These are phyloP conservation scores for Kwoniella botswanensis DNA, from an alignment of 768 basidiomycete genomes.

Conservation along the genomic window DNA sequence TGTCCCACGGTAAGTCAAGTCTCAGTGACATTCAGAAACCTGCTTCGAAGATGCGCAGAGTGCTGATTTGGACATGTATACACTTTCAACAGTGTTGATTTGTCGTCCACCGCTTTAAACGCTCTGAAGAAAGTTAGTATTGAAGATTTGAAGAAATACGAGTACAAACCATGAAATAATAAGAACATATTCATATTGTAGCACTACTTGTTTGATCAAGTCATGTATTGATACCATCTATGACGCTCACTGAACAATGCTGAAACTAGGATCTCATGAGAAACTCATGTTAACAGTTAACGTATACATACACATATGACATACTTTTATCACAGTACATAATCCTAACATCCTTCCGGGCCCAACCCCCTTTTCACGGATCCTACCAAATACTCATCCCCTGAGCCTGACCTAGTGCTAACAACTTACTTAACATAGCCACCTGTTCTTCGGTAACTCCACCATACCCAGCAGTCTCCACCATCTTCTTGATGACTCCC, in stretches of 20 bases:
- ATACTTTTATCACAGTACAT: too few relatives aligned
- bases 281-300: too few relatives aligned
- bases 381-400: slow-evolving; percentile 26
- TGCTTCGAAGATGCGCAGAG: background rate
- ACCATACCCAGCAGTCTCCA: slow-evolving; percentile 34
- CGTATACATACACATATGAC: too few relatives aligned
- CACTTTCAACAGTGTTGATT: slow-evolving; percentile 41
- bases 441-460: slow-evolving; percentile 34
- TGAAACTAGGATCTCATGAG: too few relatives aligned
- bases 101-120: slow-evolving; percentile 45
- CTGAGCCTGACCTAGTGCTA: slow-evolving; percentile 28
- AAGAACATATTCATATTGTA: background rate
- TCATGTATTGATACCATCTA: too few relatives aligned
- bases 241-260: background rate
- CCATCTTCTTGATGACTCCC: slow-evolving; percentile 36
- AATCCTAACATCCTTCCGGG: too few relatives aligned
- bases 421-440: slow-evolving; percentile 27
- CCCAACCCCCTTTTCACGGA: too few relatives aligned
- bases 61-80: slow-evolving; percentile 6
- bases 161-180: slow-evolving; percentile 20
- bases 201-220: slow-evolving; percentile 1
- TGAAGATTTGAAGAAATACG: slow-evolving; percentile 53
- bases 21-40: background rate
- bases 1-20: slow-evolving; percentile 41
- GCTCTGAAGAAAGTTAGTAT: slow-evolving; percentile 46